Evolutionary conservation across 257 asterid genomes (phyloP), one percentile per base, ranked within the genome.

Genomic region (Vinca minor): DNA sequence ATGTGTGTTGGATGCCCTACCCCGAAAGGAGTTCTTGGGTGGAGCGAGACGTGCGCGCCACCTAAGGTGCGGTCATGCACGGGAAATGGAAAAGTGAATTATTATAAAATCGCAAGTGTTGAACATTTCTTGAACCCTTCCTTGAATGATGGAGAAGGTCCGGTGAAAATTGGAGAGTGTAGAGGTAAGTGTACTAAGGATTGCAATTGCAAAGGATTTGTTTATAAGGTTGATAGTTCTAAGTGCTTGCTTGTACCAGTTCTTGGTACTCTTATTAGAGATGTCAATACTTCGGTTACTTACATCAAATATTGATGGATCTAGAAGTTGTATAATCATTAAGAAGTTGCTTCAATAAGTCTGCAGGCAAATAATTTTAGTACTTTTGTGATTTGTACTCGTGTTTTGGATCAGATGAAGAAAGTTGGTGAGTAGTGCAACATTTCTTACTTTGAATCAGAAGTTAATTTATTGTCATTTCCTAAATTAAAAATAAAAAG

Each of bases 1-100:
- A 71, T 71, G 75, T 71, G 75, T 17, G 67, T 71, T 18, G 75
- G 65, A 0, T 71, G 75, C 47, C 75, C 75, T 0, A 64, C 13
- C 18, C 75, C 67, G 13, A 71, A 71, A 49, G 75, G 75, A n/a
- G 34, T 71, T 29, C 14, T 71, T 7, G 75, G 67, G 5, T 71
- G 71, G 75, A 65, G 47, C 14, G 62, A 49, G 34, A 49, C 20
- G 35, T 71, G 75, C 32, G 62, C 35, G 10, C 62, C 57, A 2
- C 75, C 75, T 1, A 49, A 39, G 75, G 13, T 71, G 57, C 48
- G 41, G 57, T 18, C 67, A 4, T 71, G 75, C 35, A 36, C 17
- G 65, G 12, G 12, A 17, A 17, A 7, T 17, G 17, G 35, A 13
- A 57, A 18, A 35, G 67, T 26, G 31, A 32, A 58, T 0, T 71